These are phyloP conservation scores for Choanephora cucurbitarum DNA, from an alignment of 371 early-diverging fungal genomes.

Conservation along the genomic window DNA sequence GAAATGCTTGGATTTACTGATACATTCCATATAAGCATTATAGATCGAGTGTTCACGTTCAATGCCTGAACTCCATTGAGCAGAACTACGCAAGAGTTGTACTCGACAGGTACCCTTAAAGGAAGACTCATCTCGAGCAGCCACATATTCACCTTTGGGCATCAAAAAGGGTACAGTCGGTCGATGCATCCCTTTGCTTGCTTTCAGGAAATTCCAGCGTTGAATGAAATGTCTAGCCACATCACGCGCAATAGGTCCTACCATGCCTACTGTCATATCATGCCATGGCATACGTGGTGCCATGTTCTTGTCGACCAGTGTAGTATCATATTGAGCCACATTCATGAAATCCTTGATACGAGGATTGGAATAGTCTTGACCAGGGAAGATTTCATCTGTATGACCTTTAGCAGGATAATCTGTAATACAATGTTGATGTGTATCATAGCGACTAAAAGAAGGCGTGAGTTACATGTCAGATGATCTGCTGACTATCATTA, in stretches of 20 bases:
- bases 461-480: not conserved
- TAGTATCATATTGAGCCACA: constrained; percentile 55
- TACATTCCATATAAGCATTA: constrained; percentile 81
- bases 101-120: constrained; percentile 68
- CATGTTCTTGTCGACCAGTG: constrained; percentile 51
- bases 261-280: constrained; percentile 78
- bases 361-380: constrained; percentile 92
- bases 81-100: constrained; percentile 69
- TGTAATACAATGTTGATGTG: constrained; percentile 72
- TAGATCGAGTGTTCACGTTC: constrained; percentile 75
- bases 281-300: constrained; percentile 97
- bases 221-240: constrained; percentile 91
- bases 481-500: too few relatives aligned
- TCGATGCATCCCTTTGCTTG: constrained; percentile 66
- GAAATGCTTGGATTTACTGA: constrained; percentile 78
- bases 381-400: constrained; percentile 65
- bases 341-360: constrained; percentile 88
- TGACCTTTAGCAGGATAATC: constrained; percentile 63
- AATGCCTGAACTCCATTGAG: constrained; percentile 71
- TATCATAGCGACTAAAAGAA: constrained; percentile 77
- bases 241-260: constrained; percentile 80
- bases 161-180: constrained; percentile 69
- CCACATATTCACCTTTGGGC: constrained; percentile 79
- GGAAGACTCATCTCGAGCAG: constrained; percentile 63
- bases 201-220: constrained; percentile 89